Conservation (phyloP, 2,329 filamentous ascomycete species). For the Microsporum canis region DNA sequence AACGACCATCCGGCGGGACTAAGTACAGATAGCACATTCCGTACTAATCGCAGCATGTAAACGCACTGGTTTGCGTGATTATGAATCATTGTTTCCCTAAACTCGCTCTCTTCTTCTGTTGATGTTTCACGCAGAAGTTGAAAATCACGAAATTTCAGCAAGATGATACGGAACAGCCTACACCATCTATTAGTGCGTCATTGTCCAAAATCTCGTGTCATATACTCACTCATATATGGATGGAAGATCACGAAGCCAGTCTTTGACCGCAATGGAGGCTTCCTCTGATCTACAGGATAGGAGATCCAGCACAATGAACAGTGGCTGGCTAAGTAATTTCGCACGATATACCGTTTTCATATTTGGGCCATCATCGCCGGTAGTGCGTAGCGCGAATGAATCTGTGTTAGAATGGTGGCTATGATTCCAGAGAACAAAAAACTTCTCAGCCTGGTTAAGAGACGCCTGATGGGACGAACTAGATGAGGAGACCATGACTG, state of each 20-base stretch:
- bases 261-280: constrained; percentile 62
- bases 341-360: constrained; percentile 27
- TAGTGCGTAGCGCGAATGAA: constrained; percentile 16
- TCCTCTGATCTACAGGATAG: constrained; percentile 62
- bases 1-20: constrained; percentile 60
- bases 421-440: constrained; percentile 35
- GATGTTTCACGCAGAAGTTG: constrained; percentile 14
- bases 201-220: not conserved
- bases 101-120: constrained; percentile 15
- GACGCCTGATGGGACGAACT: constrained; percentile 22
- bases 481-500: constrained; percentile 50
- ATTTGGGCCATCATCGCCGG: constrained; percentile 16
- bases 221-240: constrained; percentile 42
- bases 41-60: constrained; percentile 66
- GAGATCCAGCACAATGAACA: constrained; percentile 71
- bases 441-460: constrained; percentile 28
- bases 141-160: constrained; percentile 24
- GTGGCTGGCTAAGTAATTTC: constrained; percentile 64
- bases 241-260: constrained; percentile 59
- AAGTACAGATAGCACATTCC: constrained; percentile 58
- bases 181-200: constrained; percentile 5
- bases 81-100: constrained; percentile 36
- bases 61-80: constrained; percentile 66
- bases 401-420: constrained; percentile 32
- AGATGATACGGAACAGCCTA: constrained; percentile 29